A percentile compares a stretch with the other conserved stretches of the same genome.
phyloP scores from a whole-genome alignment of 1,284 basidiomycete species.

The Cutaneotrichosporon mucoides region DNA sequence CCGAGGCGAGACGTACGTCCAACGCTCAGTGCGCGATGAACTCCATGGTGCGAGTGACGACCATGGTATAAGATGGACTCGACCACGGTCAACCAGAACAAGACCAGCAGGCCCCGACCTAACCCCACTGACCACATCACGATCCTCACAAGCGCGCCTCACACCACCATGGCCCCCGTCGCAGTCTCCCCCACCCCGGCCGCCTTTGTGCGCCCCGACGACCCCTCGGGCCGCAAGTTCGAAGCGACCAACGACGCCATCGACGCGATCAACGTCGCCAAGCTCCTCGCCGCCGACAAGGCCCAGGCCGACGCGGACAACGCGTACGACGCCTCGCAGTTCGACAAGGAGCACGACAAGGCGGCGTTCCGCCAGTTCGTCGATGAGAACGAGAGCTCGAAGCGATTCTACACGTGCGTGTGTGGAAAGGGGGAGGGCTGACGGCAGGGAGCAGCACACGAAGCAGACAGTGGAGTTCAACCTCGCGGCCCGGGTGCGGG shows the following conservation, averaged over 20 bases:
- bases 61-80: too few species aligned
- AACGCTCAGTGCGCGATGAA: too few species aligned
- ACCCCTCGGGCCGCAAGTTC: slow-evolving; percentile 43
- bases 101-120: neutral
- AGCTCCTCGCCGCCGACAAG: neutral
- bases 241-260: slow-evolving; percentile 66
- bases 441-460: slow-evolving; percentile 65
- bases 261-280: slow-evolving; percentile 56
- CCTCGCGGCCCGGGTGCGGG: slow-evolving; percentile 57
- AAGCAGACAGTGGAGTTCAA: slow-evolving; percentile 87
- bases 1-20: too few species aligned
- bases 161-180: neutral
- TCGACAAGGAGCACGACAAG: slow-evolving; percentile 76
- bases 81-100: too few species aligned
- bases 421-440: too few species aligned
- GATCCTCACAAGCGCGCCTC: neutral
- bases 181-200: neutral
- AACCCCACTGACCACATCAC: neutral
- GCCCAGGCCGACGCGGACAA: slow-evolving; percentile 7
- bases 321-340: slow-evolving; percentile 61
- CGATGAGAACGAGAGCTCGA: slow-evolving; percentile 75
- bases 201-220: neutral
- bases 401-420: slow-evolving; percentile 61
- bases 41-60: too few species aligned
- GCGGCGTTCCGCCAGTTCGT: slow-evolving; percentile 51